Evolutionary conservation across 257 asterid genomes (phyloP).

Genomic region (Osmanthus fragrans): DNA sequence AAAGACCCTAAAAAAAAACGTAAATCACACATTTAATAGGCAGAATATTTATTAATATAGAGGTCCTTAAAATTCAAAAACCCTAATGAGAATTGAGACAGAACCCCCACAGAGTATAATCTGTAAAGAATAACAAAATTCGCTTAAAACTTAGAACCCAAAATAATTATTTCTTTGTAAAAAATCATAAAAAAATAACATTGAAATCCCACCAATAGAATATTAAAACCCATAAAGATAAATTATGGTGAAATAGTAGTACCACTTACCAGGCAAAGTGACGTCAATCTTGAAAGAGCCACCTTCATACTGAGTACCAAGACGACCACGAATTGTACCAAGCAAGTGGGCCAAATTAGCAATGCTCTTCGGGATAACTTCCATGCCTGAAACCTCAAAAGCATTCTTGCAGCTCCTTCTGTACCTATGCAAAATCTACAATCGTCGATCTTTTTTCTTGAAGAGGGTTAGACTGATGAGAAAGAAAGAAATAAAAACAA

Average conservation of each 20-base stretch:
- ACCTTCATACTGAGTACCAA: slow-evolving; percentile 90
- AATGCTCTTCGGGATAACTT: slow-evolving; percentile 64
- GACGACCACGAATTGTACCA: slow-evolving; percentile 90
- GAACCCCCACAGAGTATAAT: slow-evolving; percentile 7
- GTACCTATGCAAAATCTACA: slow-evolving; percentile 90
- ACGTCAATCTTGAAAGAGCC: slow-evolving; percentile 94
- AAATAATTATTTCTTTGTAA: background rate
- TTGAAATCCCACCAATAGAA: background rate
- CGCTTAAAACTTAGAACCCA: background rate
- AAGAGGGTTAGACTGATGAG: background rate
- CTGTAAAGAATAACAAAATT: background rate
- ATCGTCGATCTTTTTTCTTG: slow-evolving; percentile 25
- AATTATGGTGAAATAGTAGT: background rate
- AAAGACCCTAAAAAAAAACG: no score
- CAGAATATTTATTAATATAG: no score
- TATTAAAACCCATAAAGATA: no score
- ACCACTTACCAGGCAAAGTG: slow-evolving; percentile 58
- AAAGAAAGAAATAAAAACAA: background rate
- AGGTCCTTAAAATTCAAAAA: background rate
- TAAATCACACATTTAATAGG: no score
- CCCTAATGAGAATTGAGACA: background rate
- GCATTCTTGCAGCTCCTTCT: slow-evolving; percentile 88
- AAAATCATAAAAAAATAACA: background rate
- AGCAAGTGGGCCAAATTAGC: slow-evolving; percentile 62
- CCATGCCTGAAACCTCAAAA: slow-evolving; percentile 73